Percentiles rank a stretch among this genome's conserved stretches.
Conservation (phyloP, 495 filamentous ascomycete genomes). For the Clavariopsis aquatica region DNA sequence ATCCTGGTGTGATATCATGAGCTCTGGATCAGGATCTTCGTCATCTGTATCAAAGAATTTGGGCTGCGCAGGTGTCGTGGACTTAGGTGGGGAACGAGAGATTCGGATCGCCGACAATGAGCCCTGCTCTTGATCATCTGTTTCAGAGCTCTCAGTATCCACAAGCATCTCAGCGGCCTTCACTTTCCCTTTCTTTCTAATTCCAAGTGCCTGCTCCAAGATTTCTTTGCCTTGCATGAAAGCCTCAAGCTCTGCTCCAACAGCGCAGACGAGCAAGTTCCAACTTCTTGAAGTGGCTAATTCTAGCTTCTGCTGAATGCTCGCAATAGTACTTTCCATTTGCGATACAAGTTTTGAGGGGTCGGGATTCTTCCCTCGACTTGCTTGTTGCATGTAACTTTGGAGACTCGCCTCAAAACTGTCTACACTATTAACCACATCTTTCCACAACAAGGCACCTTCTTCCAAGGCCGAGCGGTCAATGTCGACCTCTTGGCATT, state of each 20-base stretch:
- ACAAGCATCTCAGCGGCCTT: conserved; percentile 16
- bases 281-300: conserved; percentile 68
- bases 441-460: conserved; percentile 78
- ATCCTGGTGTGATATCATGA: conserved; percentile 51
- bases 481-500: conserved; percentile 60
- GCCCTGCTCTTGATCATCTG: conserved; percentile 23
- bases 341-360: conserved; percentile 51
- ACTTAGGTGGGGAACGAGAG: conserved; percentile 10
- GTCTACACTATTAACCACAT: conserved; percentile 61
- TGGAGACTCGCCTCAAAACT: conserved; percentile 68
- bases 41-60: conserved; percentile 37
- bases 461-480: conserved; percentile 81
- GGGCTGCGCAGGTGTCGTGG: background rate
- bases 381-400: conserved; percentile 51
- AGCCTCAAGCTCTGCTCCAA: conserved; percentile 86
- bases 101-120: conserved; percentile 29
- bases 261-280: conserved; percentile 85
- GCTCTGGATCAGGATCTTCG: conserved; percentile 45
- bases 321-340: conserved; percentile 58
- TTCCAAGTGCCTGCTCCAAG: conserved; percentile 55
- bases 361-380: conserved; percentile 8
- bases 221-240: conserved; percentile 69
- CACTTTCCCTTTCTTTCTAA: conserved; percentile 16
- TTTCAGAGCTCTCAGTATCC: conserved; percentile 16
- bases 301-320: conserved; percentile 62